A percentile compares a stretch with the other conserved stretches of the same genome.
phyloP scores from a whole-genome alignment of 2,329 filamentous ascomycete genomes.

The Lomentospora prolificans region DNA sequence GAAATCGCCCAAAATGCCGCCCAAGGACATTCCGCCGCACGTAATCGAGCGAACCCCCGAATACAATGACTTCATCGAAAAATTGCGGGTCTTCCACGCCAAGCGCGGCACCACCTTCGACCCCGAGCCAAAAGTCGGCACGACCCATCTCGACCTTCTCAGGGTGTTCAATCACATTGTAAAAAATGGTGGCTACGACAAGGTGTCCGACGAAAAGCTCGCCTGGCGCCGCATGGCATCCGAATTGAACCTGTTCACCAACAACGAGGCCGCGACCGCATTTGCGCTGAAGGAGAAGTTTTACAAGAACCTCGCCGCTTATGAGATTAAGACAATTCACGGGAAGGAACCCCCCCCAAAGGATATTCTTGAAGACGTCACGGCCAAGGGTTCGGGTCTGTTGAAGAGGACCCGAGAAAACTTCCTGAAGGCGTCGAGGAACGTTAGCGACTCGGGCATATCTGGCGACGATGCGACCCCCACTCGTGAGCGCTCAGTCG shows the following conservation, averaged over 20 bases:
- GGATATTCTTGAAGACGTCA: slow-evolving; percentile 79
- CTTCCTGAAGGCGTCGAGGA: slow-evolving; percentile 42
- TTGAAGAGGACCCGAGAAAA: slow-evolving; percentile 71
- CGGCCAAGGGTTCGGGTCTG: slow-evolving; percentile 74
- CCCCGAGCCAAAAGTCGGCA: slow-evolving; percentile 70
- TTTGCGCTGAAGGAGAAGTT: slow-evolving; percentile 82
- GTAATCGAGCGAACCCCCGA: slow-evolving; percentile 54
- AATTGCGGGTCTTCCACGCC: slow-evolving; percentile 63
- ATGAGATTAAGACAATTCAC: slow-evolving; percentile 71
- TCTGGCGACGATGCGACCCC: slow-evolving; percentile 53
- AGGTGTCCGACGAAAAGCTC: slow-evolving; percentile 72
- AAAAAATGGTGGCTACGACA: slow-evolving; percentile 74
- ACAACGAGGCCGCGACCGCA: slow-evolving; percentile 71
- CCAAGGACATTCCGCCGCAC: slow-evolving; percentile 28
- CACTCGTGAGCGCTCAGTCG: slow-evolving; percentile 38
- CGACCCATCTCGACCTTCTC: slow-evolving; percentile 64
- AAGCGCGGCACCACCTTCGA: slow-evolving; percentile 73
- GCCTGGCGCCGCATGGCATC: slow-evolving; percentile 74
- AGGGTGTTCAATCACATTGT: slow-evolving; percentile 72
- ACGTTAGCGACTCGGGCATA: slow-evolving; percentile 48
- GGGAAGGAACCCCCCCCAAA: slow-evolving; percentile 75
- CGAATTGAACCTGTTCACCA: slow-evolving; percentile 64
- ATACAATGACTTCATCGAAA: slow-evolving; percentile 69
- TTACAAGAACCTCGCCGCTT: slow-evolving; percentile 82
- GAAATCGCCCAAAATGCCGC: slow-evolving; percentile 19